Conservation (phyloP, 805 yeast genomes). For the Candida ipomoeae region DNA sequence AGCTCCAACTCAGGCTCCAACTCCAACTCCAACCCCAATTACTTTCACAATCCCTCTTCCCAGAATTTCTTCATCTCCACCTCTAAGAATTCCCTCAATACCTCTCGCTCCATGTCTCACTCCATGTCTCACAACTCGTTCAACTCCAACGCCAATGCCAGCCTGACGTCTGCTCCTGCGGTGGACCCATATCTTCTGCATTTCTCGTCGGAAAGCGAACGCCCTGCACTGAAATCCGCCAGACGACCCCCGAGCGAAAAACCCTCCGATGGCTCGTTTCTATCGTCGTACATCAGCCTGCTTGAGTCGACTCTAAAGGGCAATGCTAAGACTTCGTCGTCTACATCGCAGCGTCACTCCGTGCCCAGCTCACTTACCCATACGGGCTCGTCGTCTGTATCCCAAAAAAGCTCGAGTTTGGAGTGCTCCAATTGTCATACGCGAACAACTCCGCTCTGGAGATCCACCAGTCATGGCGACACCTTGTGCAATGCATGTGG, state of each 20-base stretch:
- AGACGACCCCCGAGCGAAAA: not conserved
- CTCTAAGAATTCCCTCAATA: not conserved
- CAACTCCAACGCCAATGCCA: not conserved
- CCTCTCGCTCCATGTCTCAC: no score
- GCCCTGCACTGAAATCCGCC: not conserved
- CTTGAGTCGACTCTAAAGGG: slow-evolving; percentile 34
- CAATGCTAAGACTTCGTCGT: slow-evolving; percentile 18
- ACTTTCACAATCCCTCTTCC: not conserved
- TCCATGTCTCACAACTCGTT: not conserved
- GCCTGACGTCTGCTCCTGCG: not conserved
- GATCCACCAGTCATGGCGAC: slow-evolving; percentile 40
- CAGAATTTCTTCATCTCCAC: not conserved
- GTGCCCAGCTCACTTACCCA: slow-evolving; percentile 9
- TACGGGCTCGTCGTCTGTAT: slow-evolving; percentile 11
- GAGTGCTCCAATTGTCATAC: slow-evolving; percentile 44
- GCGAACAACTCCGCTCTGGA: slow-evolving; percentile 43
- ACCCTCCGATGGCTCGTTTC: slow-evolving; percentile 20
- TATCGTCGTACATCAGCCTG: slow-evolving; percentile 36
- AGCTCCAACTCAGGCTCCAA: not conserved
- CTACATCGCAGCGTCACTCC: slow-evolving; percentile 1
- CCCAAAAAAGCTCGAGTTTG: slow-evolving; percentile 15
- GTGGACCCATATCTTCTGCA: slow-evolving; percentile 4
- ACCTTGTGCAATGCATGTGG: slow-evolving; percentile 46
- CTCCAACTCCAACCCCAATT: not conserved
- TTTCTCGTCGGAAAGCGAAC: not conserved